These are phyloP conservation scores for Fusarium protoensiforme DNA, from an alignment of 2,329 filamentous ascomycete genomes.

Conservation along the genomic window DNA sequence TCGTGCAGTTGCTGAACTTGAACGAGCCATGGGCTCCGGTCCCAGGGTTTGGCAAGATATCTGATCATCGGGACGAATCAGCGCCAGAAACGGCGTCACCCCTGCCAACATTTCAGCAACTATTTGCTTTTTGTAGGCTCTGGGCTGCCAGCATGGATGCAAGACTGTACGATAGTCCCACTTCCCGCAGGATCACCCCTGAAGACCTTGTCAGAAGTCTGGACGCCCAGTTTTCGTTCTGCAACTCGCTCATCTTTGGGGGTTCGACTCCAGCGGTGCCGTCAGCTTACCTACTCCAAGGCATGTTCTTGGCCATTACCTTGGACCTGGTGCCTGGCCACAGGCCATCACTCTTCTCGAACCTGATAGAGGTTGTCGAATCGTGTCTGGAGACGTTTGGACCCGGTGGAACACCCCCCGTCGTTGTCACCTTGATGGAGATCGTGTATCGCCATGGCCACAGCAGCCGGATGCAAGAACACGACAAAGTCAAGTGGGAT, in stretches of 20 bases:
- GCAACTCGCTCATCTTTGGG: conserved; percentile 52
- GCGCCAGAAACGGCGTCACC: conserved; percentile 43
- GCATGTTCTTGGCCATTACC: conserved; percentile 52
- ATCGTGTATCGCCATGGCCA: conserved; percentile 48
- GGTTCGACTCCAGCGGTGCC: conserved; percentile 49
- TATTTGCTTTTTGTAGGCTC: conserved; percentile 52
- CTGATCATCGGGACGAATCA: conserved; percentile 5
- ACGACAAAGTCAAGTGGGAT: conserved; percentile 49
- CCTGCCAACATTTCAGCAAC: conserved; percentile 55
- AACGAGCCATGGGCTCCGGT: conserved; percentile 38
- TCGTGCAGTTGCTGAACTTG: conserved; percentile 16
- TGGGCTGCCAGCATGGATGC: conserved; percentile 43
- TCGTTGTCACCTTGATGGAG: conserved; percentile 49
- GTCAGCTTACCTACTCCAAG: conserved; percentile 51
- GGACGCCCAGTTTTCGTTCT: conserved; percentile 50
- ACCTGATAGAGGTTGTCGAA: conserved; percentile 50
- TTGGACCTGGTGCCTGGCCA: conserved; percentile 47
- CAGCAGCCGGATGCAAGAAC: conserved; percentile 46
- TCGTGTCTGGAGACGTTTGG: conserved; percentile 48
- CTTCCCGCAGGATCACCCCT: conserved; percentile 25
- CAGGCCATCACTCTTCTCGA: conserved; percentile 50
- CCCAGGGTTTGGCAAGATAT: conserved; percentile 26
- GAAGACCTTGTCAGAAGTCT: conserved; percentile 48
- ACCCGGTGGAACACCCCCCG: conserved; percentile 47
- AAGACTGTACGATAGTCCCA: conserved; percentile 22